Conservation (phyloP, 345 rosid species). For the Sonneratia alba region DNA sequence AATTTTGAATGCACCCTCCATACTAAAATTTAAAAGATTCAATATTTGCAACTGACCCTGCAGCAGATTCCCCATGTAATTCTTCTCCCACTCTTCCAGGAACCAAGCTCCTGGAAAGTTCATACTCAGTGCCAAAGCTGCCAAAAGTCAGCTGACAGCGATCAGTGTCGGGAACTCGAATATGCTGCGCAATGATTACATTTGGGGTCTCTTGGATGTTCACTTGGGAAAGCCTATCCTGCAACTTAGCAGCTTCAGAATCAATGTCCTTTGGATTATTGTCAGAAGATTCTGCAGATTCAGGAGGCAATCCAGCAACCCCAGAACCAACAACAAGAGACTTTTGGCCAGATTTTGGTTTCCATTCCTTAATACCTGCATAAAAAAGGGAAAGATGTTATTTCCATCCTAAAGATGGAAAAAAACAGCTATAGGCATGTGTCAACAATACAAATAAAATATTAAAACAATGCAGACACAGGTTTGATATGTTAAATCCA, state of each 20-base stretch:
- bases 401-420: not conserved
- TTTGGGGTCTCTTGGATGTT: slow-evolving; percentile 48
- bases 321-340: slow-evolving; percentile 34
- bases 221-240: slow-evolving; percentile 38
- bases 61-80: slow-evolving; percentile 34
- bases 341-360: slow-evolving; percentile 69
- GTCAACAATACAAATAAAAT: too few relatives aligned
- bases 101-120: slow-evolving; percentile 26
- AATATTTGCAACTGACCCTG: slow-evolving; percentile 35
- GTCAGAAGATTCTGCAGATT: slow-evolving; percentile 34
- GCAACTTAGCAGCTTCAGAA: slow-evolving; percentile 36
- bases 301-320: slow-evolving; percentile 56
- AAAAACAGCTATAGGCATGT: not conserved
- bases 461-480: too few relatives aligned
- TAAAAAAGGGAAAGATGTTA: not conserved
- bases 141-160: slow-evolving; percentile 73
- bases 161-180: slow-evolving; percentile 76
- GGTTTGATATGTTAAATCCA: too few relatives aligned
- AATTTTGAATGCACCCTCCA: not conserved
- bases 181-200: slow-evolving; percentile 78
- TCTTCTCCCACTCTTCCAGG: slow-evolving; percentile 42
- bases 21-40: slow-evolving; percentile 1
- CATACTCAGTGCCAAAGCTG: slow-evolving; percentile 60
- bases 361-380: slow-evolving; percentile 56
- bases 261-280: slow-evolving; percentile 38